Conservation (phyloP, 2,329 filamentous ascomycete genomes). For the Monilinia fructicola region DNA sequence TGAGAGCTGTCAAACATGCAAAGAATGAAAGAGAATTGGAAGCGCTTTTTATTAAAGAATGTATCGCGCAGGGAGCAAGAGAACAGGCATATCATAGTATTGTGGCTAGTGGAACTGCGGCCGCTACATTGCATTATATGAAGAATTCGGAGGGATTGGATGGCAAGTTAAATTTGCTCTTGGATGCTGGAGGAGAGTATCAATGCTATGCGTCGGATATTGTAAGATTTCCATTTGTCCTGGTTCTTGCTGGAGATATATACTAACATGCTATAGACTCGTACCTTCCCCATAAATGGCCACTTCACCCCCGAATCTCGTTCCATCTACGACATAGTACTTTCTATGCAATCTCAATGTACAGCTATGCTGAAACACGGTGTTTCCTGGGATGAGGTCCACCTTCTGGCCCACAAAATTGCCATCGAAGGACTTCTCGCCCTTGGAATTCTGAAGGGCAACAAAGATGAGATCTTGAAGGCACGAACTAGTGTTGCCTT, state of each 20-base stretch:
- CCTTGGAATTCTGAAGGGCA: slow-evolving; percentile 71
- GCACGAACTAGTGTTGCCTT: slow-evolving; percentile 83
- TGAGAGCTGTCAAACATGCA: slow-evolving; percentile 61
- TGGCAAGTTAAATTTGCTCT: slow-evolving; percentile 73
- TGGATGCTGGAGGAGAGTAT: slow-evolving; percentile 82
- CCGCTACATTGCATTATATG: slow-evolving; percentile 84
- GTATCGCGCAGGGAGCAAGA: slow-evolving; percentile 71
- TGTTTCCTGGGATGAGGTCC: slow-evolving; percentile 77
- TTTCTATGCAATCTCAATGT: slow-evolving; percentile 81
- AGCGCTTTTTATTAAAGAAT: slow-evolving; percentile 74
- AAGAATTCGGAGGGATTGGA: slow-evolving; percentile 70
- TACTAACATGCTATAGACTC: slow-evolving; percentile 55
- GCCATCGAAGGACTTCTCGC: slow-evolving; percentile 76
- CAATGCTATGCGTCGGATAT: slow-evolving; percentile 70
- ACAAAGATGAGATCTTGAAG: slow-evolving; percentile 70
- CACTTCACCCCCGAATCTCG: slow-evolving; percentile 68
- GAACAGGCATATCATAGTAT: slow-evolving; percentile 89
- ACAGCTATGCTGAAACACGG: slow-evolving; percentile 72
- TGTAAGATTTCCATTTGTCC: slow-evolving; percentile 43
- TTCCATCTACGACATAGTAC: slow-evolving; percentile 78
- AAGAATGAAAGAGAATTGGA: slow-evolving; percentile 81
- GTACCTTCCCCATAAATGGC: slow-evolving; percentile 80
- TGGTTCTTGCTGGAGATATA: not conserved
- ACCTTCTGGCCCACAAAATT: slow-evolving; percentile 75
- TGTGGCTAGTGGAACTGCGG: slow-evolving; percentile 75